Evolutionary conservation across 148 eudicot species (phyloP).

Genomic region (Cornus florida): DNA sequence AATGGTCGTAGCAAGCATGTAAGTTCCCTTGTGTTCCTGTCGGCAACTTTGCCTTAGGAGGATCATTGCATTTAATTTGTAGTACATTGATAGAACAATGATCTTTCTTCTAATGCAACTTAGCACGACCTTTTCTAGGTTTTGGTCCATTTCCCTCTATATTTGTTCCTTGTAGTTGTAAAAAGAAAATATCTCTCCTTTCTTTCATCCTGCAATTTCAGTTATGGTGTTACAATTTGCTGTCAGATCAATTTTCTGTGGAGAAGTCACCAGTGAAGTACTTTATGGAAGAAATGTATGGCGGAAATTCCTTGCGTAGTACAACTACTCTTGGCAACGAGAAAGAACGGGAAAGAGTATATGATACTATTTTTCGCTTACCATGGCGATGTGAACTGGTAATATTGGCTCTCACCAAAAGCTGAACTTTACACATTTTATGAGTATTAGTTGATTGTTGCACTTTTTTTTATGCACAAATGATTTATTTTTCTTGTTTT

Average conservation of each 20-base stretch:
- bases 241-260: conserved; percentile 55
- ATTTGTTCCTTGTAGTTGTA: neutral
- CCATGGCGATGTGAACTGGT: conserved; percentile 99
- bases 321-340: conserved; percentile 80
- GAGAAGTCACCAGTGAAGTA: conserved; percentile 75
- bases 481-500: neutral
- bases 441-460: too few species aligned
- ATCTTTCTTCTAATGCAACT: neutral
- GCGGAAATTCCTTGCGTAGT: conserved; percentile 79
- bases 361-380: conserved; percentile 92
- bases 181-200: neutral
- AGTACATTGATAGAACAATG: neutral
- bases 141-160: neutral
- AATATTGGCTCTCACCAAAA: conserved; percentile 20
- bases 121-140: neutral
- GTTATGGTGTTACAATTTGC: conserved; percentile 17
- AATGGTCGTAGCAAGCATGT: neutral
- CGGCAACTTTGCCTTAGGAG: neutral
- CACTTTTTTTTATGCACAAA: neutral
- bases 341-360: conserved; percentile 91
- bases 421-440: neutral
- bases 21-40: neutral
- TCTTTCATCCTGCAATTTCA: conserved; percentile 13
- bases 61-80: neutral
- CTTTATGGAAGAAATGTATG: conserved; percentile 77